Percentiles rank a stretch among this genome's conserved stretches.
These are phyloP conservation scores for Pythium aquatile DNA, from an alignment of 352 stramenopile species.

Conservation along the genomic window DNA sequence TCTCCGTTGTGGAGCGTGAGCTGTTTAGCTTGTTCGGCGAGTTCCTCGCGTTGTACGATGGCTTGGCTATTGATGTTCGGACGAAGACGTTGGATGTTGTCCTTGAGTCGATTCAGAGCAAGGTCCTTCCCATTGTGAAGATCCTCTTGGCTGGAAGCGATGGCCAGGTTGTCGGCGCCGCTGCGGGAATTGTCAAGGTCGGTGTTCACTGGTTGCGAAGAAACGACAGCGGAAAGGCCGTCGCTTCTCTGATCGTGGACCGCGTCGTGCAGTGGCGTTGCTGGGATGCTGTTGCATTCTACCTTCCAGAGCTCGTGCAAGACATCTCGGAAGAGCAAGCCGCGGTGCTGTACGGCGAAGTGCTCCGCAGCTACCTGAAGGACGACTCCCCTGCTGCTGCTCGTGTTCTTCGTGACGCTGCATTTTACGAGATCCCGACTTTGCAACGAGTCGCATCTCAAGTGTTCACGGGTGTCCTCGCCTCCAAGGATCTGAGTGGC, in stretches of 20 bases:
- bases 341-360: constrained; percentile 11
- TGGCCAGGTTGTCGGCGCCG: constrained; percentile 16
- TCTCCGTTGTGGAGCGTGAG: constrained; percentile 55
- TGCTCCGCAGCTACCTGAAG: constrained; percentile 20
- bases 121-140: constrained; percentile 34
- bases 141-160: constrained; percentile 34
- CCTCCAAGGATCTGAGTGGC: neutral
- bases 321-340: constrained; percentile 24
- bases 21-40: constrained; percentile 76
- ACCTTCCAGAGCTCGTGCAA: constrained; percentile 61
- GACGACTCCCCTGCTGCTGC: constrained; percentile 12
- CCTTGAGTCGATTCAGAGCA: constrained; percentile 38
- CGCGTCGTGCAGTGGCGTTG: constrained; percentile 59
- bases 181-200: constrained; percentile 73
- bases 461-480: constrained; percentile 30
- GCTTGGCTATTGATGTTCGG: constrained; percentile 35
- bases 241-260: constrained; percentile 51
- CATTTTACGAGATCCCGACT: constrained; percentile 76
- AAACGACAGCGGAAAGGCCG: constrained; percentile 17
- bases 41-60: constrained; percentile 67
- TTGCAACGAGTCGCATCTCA: constrained; percentile 40
- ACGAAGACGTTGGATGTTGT: constrained; percentile 48
- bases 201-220: constrained; percentile 62
- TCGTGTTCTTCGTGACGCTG: constrained; percentile 64
- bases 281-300: constrained; percentile 73